phyloP scores from a whole-genome alignment of 2,329 filamentous ascomycete species.

The Neonectria ditissima region DNA sequence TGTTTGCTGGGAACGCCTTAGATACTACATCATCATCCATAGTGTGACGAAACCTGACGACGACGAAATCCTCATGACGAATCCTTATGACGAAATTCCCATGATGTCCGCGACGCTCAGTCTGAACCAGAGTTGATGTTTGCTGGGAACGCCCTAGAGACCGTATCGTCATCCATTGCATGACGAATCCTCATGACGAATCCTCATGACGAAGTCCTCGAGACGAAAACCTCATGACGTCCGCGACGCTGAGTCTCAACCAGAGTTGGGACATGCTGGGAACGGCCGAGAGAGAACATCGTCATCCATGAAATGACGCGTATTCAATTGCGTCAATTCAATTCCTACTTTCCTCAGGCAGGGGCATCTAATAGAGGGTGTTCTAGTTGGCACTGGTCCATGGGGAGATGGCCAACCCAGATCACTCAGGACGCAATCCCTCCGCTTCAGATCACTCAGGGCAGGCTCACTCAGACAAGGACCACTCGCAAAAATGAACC shows the following conservation, averaged over 20 bases:
- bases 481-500: neutral
- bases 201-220: too few relatives aligned
- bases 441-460: neutral
- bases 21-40: neutral
- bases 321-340: neutral
- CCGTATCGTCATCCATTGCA: neutral
- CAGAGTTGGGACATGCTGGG: neutral
- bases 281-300: neutral
- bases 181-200: too few relatives aligned
- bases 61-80: too few relatives aligned
- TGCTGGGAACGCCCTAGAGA: neutral
- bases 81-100: too few relatives aligned
- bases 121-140: neutral
- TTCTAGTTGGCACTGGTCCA: too few relatives aligned
- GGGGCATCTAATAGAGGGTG: too few relatives aligned
- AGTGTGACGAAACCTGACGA: too few relatives aligned
- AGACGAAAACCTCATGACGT: neutral
- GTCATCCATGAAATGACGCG: neutral
- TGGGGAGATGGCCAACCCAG: neutral
- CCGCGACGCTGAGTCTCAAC: neutral
- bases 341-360: neutral
- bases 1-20: neutral
- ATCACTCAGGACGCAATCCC: neutral
- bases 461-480: neutral
- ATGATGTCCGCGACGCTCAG: neutral